Evolutionary conservation across 768 basidiomycete genomes (phyloP).

Genomic region (Lentinus tigrinus): DNA sequence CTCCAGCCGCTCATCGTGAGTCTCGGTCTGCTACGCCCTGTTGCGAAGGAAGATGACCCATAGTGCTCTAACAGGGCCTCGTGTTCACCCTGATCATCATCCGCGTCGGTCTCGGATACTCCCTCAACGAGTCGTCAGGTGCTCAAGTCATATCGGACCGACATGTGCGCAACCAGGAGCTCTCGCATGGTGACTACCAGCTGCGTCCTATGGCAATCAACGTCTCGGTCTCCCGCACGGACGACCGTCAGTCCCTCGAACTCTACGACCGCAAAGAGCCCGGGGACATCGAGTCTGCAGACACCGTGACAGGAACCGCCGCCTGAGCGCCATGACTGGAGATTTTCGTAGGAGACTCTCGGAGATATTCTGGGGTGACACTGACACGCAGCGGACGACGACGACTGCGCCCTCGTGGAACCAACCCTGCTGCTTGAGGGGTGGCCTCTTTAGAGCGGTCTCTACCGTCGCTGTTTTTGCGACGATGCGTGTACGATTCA

Average conservation of each 20-base stretch:
- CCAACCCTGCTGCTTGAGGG: not conserved
- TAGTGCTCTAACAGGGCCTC: not conserved
- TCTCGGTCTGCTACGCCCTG: not conserved
- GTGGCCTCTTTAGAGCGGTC: too few relatives aligned
- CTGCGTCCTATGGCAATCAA: slow-evolving; percentile 16
- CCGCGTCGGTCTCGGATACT: slow-evolving; percentile 1
- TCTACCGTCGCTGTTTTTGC: too few relatives aligned
- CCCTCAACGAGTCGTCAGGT: not conserved
- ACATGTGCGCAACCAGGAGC: not conserved
- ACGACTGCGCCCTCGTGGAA: too few relatives aligned
- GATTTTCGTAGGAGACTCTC: too few relatives aligned
- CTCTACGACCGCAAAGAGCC: slow-evolving; percentile 8
- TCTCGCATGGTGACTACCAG: slow-evolving; percentile 5
- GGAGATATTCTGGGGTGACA: too few relatives aligned
- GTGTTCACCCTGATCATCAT: slow-evolving; percentile 6
- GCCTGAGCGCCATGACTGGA: too few relatives aligned
- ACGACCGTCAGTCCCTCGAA: slow-evolving; percentile 15
- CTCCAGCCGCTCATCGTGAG: slow-evolving; percentile 16
- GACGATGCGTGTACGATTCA: too few relatives aligned
- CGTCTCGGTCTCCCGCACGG: slow-evolving; percentile 13
- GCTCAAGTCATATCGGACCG: not conserved
- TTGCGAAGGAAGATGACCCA: too few relatives aligned
- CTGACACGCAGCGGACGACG: too few relatives aligned
- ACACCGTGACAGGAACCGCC: not conserved
- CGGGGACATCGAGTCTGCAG: not conserved